These are phyloP conservation scores for Magnolia changhungtana DNA, from an alignment of 164 flowering plant species.

Conservation along the genomic window DNA sequence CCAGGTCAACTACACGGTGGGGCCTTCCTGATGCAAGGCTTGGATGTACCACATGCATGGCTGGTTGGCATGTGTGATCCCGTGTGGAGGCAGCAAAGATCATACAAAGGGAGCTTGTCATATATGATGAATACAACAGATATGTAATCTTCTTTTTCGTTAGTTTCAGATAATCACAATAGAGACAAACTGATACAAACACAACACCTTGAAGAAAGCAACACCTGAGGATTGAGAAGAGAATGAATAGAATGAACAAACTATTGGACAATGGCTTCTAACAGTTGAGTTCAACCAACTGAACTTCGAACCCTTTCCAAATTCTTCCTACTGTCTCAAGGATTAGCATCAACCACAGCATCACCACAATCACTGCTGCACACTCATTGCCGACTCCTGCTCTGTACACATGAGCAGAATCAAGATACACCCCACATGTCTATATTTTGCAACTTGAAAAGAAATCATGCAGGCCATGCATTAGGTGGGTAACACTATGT, in stretches of 20 bases:
- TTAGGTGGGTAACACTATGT: not conserved
- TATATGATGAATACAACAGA: not conserved
- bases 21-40: not conserved
- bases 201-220: not conserved
- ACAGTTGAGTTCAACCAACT: not conserved
- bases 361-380: not conserved
- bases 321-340: constrained; percentile 1
- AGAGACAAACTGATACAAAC: not conserved
- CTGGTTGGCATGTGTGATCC: not conserved
- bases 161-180: not conserved
- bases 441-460: not conserved
- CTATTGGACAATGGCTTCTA: not conserved
- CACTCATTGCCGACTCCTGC: constrained; percentile 1
- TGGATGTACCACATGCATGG: not conserved
- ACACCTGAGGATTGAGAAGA: not conserved
- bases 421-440: not conserved
- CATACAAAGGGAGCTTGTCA: not conserved
- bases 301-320: constrained; percentile 1
- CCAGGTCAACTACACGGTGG: not conserved
- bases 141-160: not conserved
- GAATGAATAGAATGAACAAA: constrained; percentile 4
- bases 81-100: too few relatives aligned
- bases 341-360: not conserved
- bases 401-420: not conserved
- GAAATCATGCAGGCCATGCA: not conserved